Evolutionary conservation across 2,329 filamentous ascomycete species (phyloP).

Genomic region (Onygenales sp.): DNA sequence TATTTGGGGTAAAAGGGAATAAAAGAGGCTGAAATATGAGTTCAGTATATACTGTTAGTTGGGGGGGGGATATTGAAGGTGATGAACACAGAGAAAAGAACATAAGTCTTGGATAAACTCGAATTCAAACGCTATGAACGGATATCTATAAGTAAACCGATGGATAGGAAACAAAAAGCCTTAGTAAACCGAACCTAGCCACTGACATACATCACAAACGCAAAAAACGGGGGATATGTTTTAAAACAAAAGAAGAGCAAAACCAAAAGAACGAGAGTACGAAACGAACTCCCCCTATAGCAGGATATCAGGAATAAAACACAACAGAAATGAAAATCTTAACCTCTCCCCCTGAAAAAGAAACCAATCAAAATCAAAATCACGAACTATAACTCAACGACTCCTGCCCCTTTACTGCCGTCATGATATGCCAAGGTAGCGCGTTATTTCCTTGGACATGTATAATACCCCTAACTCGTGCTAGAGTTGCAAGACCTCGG

Average conservation of each 20-base stretch:
- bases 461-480: constrained; percentile 32
- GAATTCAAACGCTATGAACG: too few relatives aligned
- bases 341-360: background rate
- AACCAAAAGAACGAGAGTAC: background rate
- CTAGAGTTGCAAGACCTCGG: constrained; percentile 34
- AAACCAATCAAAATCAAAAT: background rate
- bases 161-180: too few relatives aligned
- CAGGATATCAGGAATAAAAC: background rate
- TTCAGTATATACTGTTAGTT: too few relatives aligned
- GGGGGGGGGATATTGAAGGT: too few relatives aligned
- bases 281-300: background rate
- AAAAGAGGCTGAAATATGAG: too few relatives aligned
- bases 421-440: constrained; percentile 41
- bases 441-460: constrained; percentile 28
- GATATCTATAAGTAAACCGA: too few relatives aligned
- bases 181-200: too few relatives aligned
- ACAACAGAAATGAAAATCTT: background rate
- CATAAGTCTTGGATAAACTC: too few relatives aligned
- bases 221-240: background rate
- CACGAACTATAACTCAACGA: constrained; percentile 32
- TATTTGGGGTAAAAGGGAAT: too few relatives aligned
- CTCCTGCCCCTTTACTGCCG: constrained; percentile 33
- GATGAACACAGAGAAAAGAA: too few relatives aligned
- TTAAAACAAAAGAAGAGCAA: background rate
- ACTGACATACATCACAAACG: too few relatives aligned